Evolutionary conservation across 2,329 filamentous ascomycete genomes (phyloP).

Genomic region (Fusarium redolens): DNA sequence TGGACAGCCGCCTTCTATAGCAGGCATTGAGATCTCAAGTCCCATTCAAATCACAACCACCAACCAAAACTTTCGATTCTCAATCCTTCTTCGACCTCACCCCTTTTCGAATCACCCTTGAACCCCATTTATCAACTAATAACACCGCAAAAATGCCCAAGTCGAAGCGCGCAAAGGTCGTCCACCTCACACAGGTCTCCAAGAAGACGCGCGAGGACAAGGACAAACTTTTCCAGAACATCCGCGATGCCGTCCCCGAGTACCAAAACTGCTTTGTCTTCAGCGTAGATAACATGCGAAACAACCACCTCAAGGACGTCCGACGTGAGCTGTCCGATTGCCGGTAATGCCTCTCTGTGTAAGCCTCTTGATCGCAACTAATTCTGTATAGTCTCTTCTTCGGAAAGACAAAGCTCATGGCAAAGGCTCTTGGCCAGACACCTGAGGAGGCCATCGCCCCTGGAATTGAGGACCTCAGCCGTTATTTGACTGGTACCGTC

Average conservation of each 20-base stretch:
- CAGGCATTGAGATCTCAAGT: conserved; percentile 14
- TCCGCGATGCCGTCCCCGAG: conserved; percentile 84
- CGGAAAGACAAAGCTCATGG: conserved; percentile 99
- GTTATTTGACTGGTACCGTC: conserved; percentile 82
- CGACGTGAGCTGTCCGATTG: conserved; percentile 86
- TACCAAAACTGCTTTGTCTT: conserved; percentile 96
- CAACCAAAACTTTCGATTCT: background rate
- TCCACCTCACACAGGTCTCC: conserved; percentile 89
- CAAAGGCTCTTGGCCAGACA: conserved; percentile 86
- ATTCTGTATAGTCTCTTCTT: conserved; percentile 81
- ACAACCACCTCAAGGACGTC: conserved; percentile 93
- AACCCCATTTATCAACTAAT: background rate
- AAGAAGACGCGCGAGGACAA: conserved; percentile 96
- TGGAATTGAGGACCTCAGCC: conserved; percentile 76
- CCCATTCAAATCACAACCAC: conserved; percentile 10
- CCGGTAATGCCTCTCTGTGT: conserved; percentile 66
- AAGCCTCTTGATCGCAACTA: background rate
- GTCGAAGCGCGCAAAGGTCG: conserved; percentile 90
- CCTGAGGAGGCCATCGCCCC: conserved; percentile 83
- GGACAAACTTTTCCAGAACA: conserved; percentile 86
- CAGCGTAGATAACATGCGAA: conserved; percentile 96
- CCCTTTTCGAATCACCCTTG: background rate
- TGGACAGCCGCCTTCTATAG: conserved; percentile 36
- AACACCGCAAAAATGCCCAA: conserved; percentile 78
- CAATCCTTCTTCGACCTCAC: conserved; percentile 1